Evolutionary conservation across 2,329 filamentous ascomycete genomes (phyloP), one percentile per base, ranked within the genome.

Genomic region (Colletotrichum tabaci): DNA sequence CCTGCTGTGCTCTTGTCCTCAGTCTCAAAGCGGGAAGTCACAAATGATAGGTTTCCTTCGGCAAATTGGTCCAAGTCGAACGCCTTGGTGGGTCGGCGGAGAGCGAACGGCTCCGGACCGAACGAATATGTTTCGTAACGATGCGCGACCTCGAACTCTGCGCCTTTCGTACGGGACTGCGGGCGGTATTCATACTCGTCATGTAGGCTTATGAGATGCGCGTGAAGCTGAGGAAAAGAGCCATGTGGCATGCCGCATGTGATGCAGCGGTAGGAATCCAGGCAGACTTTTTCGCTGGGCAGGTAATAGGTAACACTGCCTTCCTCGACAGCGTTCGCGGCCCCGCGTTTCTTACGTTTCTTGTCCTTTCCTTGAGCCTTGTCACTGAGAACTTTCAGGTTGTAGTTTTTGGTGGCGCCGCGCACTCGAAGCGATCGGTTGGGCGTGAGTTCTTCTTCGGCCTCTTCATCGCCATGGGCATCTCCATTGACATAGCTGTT

Each of bases 371-470:
- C 88, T 62, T 88, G 84, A 7, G 88, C 87, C 74, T 88, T 87
- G 74, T 89, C 87, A 77, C 86, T 90, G 18, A 91, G 80, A 15
- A 86, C 82, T 76, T 90, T 91, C 47, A 91, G 78, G 74, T 91
- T 91, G 76, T 91, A 91, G 26, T 85, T 84, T 71, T 87, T 86
- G 67, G 84, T 85, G 52, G 81, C 82, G 21, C 65, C 69, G 63
- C 88, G 84, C 18, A 81, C 80, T 53, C 88, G 84, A 21, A 89
- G 78, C 1, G 86, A 85, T 69, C 88, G 84, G 64, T 83, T 87
- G 0, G 87, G 87, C 2, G 87, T 89, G 16, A 83, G 80, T 21
- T 87, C 86, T 35, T 85, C 84, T 26, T 86, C 83, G 8, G 76
- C 73, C 10, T 84, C 83, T 46, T 87, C 86, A 38, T 86, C 85